A percentile compares a stretch with the other conserved stretches of the same genome.
phyloP scores from a whole-genome alignment of 208 protist genomes.

The Trypanosoma conorhini region DNA sequence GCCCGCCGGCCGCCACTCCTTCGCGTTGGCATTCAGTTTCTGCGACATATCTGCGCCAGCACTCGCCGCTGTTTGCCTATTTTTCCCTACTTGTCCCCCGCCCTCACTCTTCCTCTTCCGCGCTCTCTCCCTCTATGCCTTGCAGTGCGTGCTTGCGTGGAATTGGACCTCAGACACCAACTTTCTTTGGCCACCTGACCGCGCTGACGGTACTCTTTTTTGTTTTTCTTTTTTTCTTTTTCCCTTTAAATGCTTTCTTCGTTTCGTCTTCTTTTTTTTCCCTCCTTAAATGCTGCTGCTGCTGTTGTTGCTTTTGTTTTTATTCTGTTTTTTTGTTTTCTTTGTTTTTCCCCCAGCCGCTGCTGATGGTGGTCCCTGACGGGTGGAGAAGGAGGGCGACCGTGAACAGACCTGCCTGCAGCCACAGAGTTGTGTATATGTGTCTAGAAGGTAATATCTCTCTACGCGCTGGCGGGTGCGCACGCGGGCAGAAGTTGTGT shows the following conservation, averaged over 20 bases:
- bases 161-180: no score
- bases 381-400: background rate
- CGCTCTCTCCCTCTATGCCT: no score
- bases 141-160: no score
- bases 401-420: background rate
- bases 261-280: no score
- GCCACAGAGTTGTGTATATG: background rate
- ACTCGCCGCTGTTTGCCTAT: background rate
- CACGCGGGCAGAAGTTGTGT: conserved; percentile 13
- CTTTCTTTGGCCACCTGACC: no score
- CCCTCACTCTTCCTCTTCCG: no score
- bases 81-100: background rate
- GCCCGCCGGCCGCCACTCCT: conserved; percentile 73
- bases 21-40: conserved; percentile 80
- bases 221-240: no score
- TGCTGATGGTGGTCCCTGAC: background rate
- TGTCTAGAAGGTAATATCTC: background rate
- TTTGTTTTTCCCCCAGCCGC: background rate
- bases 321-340: conserved; percentile 17
- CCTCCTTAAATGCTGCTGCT: no score
- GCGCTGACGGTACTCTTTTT: no score
- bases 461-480: background rate
- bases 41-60: conserved; percentile 18
- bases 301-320: background rate
- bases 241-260: no score